These are phyloP conservation scores for Akanthomyces lecanii DNA, from an alignment of 2,329 filamentous ascomycete genomes.

Conservation along the genomic window DNA sequence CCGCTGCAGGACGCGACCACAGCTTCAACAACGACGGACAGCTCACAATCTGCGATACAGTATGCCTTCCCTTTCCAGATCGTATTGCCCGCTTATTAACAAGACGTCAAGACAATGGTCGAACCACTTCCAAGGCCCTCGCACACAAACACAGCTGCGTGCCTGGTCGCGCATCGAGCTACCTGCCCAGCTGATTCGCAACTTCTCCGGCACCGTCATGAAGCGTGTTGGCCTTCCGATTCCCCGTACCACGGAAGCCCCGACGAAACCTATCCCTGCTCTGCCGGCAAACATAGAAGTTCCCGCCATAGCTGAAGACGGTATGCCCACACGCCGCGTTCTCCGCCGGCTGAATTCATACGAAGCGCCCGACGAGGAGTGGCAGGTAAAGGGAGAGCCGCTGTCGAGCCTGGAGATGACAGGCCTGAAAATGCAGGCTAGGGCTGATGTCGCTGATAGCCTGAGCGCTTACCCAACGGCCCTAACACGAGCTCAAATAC, in stretches of 20 bases:
- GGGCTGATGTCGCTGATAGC: slow-evolving; percentile 26
- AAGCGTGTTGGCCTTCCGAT: slow-evolving; percentile 28
- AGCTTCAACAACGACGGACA: neutral
- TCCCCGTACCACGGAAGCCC: slow-evolving; percentile 7
- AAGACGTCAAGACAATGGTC: slow-evolving; percentile 23
- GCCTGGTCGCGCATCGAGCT: slow-evolving; percentile 31
- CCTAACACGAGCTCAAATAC: neutral
- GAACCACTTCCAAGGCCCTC: slow-evolving; percentile 21
- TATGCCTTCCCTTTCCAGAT: neutral
- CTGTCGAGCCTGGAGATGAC: slow-evolving; percentile 18
- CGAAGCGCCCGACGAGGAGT: slow-evolving; percentile 5
- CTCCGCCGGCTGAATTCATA: slow-evolving; percentile 16
- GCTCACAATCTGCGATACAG: neutral
- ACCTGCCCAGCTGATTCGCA: slow-evolving; percentile 23
- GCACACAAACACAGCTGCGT: slow-evolving; percentile 23
- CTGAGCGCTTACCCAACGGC: slow-evolving; percentile 8
- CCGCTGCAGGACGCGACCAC: slow-evolving; percentile 6
- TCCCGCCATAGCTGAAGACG: slow-evolving; percentile 1
- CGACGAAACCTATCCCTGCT: neutral
- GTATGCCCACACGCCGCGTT: slow-evolving; percentile 13
- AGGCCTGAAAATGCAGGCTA: slow-evolving; percentile 25
- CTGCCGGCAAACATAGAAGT: neutral
- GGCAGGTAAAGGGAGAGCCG: slow-evolving; percentile 14
- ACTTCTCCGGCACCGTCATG: slow-evolving; percentile 28
- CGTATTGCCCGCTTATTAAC: neutral